Conservation (phyloP, 164 flowering plant genomes). For the Nymphaea colorata region DNA sequence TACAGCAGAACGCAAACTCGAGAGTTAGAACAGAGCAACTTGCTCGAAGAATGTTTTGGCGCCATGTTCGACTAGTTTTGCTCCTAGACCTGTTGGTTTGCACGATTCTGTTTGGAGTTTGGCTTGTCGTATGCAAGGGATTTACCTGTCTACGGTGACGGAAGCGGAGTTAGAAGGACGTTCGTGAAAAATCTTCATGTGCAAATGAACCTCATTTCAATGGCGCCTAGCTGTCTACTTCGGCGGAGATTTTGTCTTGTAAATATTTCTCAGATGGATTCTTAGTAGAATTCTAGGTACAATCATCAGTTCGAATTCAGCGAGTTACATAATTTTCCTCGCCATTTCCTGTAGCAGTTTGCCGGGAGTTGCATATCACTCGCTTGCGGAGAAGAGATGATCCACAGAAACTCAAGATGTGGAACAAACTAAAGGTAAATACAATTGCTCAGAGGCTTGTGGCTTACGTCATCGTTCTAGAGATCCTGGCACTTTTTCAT, state of each 20-base stretch:
- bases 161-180: not conserved
- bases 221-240: not conserved
- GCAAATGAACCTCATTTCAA: not conserved
- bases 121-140: slow-evolving; percentile 59
- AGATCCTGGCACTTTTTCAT: too few species aligned
- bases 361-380: not conserved
- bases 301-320: not conserved
- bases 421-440: not conserved
- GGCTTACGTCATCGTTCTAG: too few species aligned
- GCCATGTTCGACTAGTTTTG: slow-evolving; percentile 54
- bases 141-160: slow-evolving; percentile 32
- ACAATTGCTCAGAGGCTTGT: too few species aligned
- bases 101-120: slow-evolving; percentile 41
- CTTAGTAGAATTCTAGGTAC: not conserved
- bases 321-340: not conserved
- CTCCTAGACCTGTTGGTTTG: slow-evolving; percentile 64
- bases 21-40: slow-evolving; percentile 34
- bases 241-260: not conserved
- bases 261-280: not conserved
- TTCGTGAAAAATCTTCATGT: not conserved
- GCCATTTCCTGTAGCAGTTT: not conserved
- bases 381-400: not conserved
- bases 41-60: slow-evolving; percentile 50
- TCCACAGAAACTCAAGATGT: not conserved
- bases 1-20: slow-evolving; percentile 40